Conservation (phyloP, 1,284 basidiomycete species). For the Peniophora sp. region DNA sequence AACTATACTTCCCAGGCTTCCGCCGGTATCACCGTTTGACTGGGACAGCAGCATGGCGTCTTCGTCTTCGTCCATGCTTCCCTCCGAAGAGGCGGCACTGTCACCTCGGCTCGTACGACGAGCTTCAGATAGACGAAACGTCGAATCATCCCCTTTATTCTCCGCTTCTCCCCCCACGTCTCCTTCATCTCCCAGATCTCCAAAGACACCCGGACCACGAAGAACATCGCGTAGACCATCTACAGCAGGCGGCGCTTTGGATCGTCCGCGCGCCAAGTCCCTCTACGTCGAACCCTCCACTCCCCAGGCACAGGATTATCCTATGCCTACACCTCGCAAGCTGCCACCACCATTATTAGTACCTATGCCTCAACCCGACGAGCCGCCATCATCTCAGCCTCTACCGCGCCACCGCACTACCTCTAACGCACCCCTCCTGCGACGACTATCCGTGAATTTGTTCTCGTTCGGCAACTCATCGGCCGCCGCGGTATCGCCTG, state of each 20-base stretch:
- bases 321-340: neutral
- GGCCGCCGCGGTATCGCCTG: slow-evolving; percentile 9
- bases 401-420: slow-evolving; percentile 43
- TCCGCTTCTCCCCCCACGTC: slow-evolving; percentile 15
- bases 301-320: slow-evolving; percentile 6
- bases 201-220: neutral
- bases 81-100: slow-evolving; percentile 16
- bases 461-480: slow-evolving; percentile 41
- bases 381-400: slow-evolving; percentile 13
- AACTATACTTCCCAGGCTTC: slow-evolving; percentile 34
- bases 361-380: slow-evolving; percentile 7
- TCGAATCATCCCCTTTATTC: slow-evolving; percentile 11
- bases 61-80: slow-evolving; percentile 18
- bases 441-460: slow-evolving; percentile 62
- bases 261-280: slow-evolving; percentile 11
- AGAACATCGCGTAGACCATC: slow-evolving; percentile 15
- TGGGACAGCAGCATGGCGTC: slow-evolving; percentile 23
- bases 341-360: slow-evolving; percentile 9
- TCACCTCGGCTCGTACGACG: slow-evolving; percentile 37
- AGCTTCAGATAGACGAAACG: slow-evolving; percentile 32
- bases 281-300: slow-evolving; percentile 6
- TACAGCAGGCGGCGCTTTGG: slow-evolving; percentile 22
- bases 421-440: slow-evolving; percentile 65
- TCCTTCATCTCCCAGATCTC: slow-evolving; percentile 6
- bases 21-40: slow-evolving; percentile 45